Base-by-base conservation (phyloP, 345 rosid species). In the Citrus glauca region DNA sequence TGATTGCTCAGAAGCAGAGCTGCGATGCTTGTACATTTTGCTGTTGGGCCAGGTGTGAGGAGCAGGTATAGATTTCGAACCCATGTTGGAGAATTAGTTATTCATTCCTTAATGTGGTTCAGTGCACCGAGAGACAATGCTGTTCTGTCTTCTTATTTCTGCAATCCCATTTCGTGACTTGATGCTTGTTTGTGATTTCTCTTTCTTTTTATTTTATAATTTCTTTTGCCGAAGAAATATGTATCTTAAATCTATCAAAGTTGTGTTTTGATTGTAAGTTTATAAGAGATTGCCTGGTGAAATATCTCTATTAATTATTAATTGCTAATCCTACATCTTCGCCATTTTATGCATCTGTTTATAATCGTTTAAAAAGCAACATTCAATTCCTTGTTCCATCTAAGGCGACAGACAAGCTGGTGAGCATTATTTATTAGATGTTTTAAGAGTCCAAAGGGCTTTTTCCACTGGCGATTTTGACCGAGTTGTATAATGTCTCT, bases 11-110 rank as follows among this genome's bases (percentile, higher is more conserved):
- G 75, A 66, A 72, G 76, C 82, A 71, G 70, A 74, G 32, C 79
- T 71, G 73, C 66, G 72, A 77, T 80, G 79, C 83, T 76, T 83
- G 84, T 78, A 86, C 67, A 74, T 81, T 77, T 63, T 76, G 78
- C 70, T 73, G 60, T 67, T 62, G 59, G 84, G 84, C 85, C 85
- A 76, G 84, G 86, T 80, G 65, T 65, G 71, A 17, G 35, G 83
- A 66, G 77, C 68, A 77, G 66, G 22, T 30, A 37, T 78, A 79
- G 56, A 53, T 30, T 75, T 25, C 45, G 80, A 77, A 74, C 69
- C 67, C 77, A 17, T 66, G 71, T 17, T 27, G 76, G 74, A 82
- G 81, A 79, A 77, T 53, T 40, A 78, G 78, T 81, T 70, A 70
- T 78, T 32, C 48, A 62, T 77, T 59, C 69, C 71, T 45, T 69